Evolutionary conservation across 805 yeast species (phyloP).

Genomic region (Wickerhamomyces chaumierensis): DNA sequence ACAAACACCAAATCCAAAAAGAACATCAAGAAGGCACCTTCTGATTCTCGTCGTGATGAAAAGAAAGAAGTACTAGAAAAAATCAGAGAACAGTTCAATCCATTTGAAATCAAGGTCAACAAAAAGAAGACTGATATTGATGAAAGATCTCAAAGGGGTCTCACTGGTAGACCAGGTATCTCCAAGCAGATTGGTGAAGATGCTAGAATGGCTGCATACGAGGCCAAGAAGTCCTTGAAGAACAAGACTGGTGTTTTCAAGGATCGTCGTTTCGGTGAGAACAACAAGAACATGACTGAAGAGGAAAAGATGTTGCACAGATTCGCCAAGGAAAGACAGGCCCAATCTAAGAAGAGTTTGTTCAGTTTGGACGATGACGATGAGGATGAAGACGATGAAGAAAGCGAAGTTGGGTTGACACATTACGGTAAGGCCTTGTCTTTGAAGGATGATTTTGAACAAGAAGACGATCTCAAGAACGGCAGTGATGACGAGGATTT

Average conservation of each 20-base stretch:
- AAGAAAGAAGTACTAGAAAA: conserved; percentile 40
- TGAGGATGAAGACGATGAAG: conserved; percentile 31
- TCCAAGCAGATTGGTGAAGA: conserved; percentile 63
- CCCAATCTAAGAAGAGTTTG: conserved; percentile 41
- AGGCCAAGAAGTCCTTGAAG: conserved; percentile 47
- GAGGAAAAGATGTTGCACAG: conserved; percentile 95
- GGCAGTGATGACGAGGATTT: conserved; percentile 25
- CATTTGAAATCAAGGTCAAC: conserved; percentile 71
- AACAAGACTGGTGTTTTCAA: conserved; percentile 69
- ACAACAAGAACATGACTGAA: conserved; percentile 52
- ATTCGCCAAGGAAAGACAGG: conserved; percentile 79
- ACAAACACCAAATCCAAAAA: conserved; percentile 51
- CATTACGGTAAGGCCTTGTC: conserved; percentile 68
- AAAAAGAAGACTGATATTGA: conserved; percentile 50
- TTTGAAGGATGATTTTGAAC: conserved; percentile 43
- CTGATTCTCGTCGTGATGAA: conserved; percentile 63
- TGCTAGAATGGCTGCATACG: conserved; percentile 48
- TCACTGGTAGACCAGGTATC: conserved; percentile 60
- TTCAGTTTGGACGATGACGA: conserved; percentile 70
- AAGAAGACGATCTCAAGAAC: conserved; percentile 29
- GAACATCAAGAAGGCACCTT: conserved; percentile 37
- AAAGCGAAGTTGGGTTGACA: conserved; percentile 38
- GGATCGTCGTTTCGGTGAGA: conserved; percentile 91
- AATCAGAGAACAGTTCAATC: conserved; percentile 79
- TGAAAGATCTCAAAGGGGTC: conserved; percentile 28